phyloP scores from a whole-genome alignment of 257 asterid species.

The Haberlea rhodopensis region DNA sequence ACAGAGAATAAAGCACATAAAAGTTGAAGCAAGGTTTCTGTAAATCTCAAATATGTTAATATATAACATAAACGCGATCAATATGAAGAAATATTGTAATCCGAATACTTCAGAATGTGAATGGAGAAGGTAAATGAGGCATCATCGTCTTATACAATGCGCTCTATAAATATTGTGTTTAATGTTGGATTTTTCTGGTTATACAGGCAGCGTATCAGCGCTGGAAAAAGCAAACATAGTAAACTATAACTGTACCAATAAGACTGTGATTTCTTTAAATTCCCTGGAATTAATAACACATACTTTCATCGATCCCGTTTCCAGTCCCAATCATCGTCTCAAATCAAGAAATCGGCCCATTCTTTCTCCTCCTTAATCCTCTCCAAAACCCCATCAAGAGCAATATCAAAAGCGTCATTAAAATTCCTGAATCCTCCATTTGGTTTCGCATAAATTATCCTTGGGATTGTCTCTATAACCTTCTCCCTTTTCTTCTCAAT shows the following conservation, averaged over 20 bases:
- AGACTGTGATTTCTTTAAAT: not conserved
- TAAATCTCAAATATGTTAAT: no score
- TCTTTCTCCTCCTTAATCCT: conserved; percentile 74
- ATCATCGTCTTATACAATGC: no score
- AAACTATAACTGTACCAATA: not conserved
- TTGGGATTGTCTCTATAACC: conserved; percentile 73
- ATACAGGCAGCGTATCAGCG: not conserved
- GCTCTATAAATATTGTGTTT: not conserved
- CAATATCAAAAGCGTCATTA: conserved; percentile 84
- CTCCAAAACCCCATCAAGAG: conserved; percentile 74
- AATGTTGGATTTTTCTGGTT: not conserved
- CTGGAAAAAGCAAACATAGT: not conserved
- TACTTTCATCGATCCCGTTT: not conserved
- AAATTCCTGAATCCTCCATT: conserved; percentile 43
- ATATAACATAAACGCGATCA: no score
- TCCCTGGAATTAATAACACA: not conserved
- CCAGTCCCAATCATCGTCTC: not conserved
- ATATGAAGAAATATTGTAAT: no score
- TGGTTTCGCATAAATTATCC: conserved; percentile 57
- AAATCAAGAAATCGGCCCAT: conserved; percentile 58
- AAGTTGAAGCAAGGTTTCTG: no score
- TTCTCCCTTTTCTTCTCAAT: conserved; percentile 66
- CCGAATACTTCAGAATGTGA: no score
- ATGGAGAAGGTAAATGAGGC: no score
- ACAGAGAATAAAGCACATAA: no score